Conservation (phyloP, 1,284 basidiomycete genomes). For the Puccinia polysora region DNA sequence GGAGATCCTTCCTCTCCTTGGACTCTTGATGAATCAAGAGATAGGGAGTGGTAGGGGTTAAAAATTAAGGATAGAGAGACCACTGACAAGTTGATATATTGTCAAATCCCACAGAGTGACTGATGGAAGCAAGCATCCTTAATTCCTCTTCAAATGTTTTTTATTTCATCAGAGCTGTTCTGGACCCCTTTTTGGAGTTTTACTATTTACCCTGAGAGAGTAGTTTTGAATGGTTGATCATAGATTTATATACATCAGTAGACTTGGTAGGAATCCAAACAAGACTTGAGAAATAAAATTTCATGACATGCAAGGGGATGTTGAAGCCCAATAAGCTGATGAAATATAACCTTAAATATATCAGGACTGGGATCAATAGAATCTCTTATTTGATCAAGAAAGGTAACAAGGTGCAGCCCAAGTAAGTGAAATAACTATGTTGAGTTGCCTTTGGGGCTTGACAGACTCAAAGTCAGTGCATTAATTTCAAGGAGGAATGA, state of each 20-base stretch:
- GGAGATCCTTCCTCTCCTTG: no score
- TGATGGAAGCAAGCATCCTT: no score
- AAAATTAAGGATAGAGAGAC: no score
- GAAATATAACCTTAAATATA: conserved; percentile 71
- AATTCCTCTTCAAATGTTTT: no score
- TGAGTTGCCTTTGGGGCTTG: conserved; percentile 63
- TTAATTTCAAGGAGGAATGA: background rate
- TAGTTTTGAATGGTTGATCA: no score
- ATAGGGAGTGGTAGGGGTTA: no score
- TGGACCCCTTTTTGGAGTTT: no score
- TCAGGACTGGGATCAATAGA: conserved; percentile 75
- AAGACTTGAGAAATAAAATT: conserved; percentile 63
- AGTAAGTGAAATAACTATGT: conserved; percentile 82
- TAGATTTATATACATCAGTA: background rate
- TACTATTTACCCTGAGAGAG: no score
- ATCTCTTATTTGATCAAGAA: conserved; percentile 82
- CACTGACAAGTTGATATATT: no score
- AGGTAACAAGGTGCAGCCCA: conserved; percentile 83
- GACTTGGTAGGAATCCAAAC: background rate
- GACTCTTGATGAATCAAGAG: no score
- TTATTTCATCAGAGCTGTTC: no score
- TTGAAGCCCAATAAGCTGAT: conserved; percentile 84
- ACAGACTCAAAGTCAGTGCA: conserved; percentile 11
- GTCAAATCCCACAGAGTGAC: no score
- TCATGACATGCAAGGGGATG: conserved; percentile 69